Evolutionary conservation across 2,329 filamentous ascomycete genomes (phyloP), one percentile per base, ranked within the genome.

Genomic region (Metarhizium brunneum): DNA sequence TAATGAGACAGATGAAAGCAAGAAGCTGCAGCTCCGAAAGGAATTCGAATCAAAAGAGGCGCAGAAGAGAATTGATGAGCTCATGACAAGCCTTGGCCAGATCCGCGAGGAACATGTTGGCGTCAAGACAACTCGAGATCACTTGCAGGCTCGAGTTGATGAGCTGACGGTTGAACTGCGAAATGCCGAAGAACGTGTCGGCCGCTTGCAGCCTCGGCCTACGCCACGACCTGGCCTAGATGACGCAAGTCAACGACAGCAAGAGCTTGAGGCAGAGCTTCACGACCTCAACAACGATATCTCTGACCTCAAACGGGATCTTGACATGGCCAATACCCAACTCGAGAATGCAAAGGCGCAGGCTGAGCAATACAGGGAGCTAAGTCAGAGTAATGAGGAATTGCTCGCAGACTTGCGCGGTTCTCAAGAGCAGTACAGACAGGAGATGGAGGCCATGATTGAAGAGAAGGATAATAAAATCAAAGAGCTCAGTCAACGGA

Each of bases 51-150:
- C 87, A 47, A 87, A 90, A 61, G 90, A 97, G 68, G 85, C 82
- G 52, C 90, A 96, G 68, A 94, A 91, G 70, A 85, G 92, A 53
- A 94, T 97, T 58, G 92, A 99, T 62, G 92, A 97, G 65, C 81
- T 99, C 49, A 87, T 92, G 59, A 78, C 85, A 36, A 92, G 84
- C 63, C 76, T 96, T 45, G 81, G 89, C 62, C 84, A 90, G 58
- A 84, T 86, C 52, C 89, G 92, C 48, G 92, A 97, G 69, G 91
- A 96, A 63, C 81, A 95, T 53, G 84, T 94, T 49, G 85, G 86
- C 30, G 84, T 86, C 29, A 96, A 95, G 76, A 96, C 92, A 1
- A 88, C 84, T 50, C 85, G 88, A 50, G 92, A 97, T 68, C 89
- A 96, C 68, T 78, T 99, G 2, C 92, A 97, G 69, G 83, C 86